Conservation (phyloP, 192 early-diverging fungal species). For the Backusella mclennaniae region DNA sequence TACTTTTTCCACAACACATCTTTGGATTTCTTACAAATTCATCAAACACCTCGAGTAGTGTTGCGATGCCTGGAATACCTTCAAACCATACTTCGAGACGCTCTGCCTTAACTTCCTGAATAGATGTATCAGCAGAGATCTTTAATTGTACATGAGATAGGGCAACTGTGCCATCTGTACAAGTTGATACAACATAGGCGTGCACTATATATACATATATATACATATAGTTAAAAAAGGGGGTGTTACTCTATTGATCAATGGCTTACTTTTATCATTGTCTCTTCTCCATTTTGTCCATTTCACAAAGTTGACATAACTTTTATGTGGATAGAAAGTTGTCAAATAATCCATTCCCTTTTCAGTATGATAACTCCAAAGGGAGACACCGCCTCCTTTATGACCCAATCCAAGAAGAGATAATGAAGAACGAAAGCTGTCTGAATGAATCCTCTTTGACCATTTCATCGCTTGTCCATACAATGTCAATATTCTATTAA, state of each 20-base stretch:
- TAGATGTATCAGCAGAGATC: neutral
- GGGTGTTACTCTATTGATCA: too few species aligned
- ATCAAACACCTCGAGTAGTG: neutral
- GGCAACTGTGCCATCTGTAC: neutral
- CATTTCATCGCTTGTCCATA: neutral
- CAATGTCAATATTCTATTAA: neutral
- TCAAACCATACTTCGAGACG: constrained; percentile 2
- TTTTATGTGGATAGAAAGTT: neutral
- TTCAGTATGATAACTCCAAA: neutral
- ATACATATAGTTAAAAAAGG: too few species aligned
- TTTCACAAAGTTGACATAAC: neutral
- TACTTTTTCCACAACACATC: too few species aligned
- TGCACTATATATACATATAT: neutral
- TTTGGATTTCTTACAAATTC: constrained; percentile 6
- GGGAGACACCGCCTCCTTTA: neutral
- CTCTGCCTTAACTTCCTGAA: neutral
- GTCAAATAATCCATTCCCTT: neutral
- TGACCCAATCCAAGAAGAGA: neutral
- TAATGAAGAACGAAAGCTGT: neutral
- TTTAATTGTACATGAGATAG: neutral
- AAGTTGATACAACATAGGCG: constrained; percentile 9
- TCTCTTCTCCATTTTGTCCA: constrained; percentile 12
- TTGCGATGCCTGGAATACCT: neutral
- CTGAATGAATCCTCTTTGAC: neutral
- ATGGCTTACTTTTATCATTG: neutral